These are phyloP conservation scores for Annulohypoxylon moriforme DNA, from an alignment of 495 filamentous ascomycete species.

Conservation along the genomic window DNA sequence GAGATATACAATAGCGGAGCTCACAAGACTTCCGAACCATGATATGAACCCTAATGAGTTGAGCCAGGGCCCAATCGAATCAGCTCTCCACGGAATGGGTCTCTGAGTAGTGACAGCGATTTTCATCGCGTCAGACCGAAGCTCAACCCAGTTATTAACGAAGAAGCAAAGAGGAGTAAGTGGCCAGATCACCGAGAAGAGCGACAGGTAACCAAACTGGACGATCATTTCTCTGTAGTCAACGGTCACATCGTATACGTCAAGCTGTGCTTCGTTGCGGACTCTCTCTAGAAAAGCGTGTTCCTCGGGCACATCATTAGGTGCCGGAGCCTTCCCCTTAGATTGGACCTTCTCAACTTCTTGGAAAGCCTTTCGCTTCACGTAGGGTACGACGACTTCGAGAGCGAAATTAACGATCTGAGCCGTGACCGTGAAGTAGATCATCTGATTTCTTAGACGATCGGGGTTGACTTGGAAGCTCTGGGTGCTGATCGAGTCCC, in stretches of 20 bases:
- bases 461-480: constrained; percentile 86
- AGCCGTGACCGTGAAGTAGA: constrained; percentile 97
- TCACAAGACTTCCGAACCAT: constrained; percentile 91
- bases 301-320: constrained; percentile 75
- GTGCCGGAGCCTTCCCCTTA: constrained; percentile 56
- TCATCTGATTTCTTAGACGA: constrained; percentile 88
- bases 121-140: constrained; percentile 93
- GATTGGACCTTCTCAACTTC: constrained; percentile 79
- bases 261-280: constrained; percentile 85
- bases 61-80: constrained; percentile 96
- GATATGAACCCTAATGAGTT: constrained; percentile 86
- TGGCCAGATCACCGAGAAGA: constrained; percentile 95
- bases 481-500: constrained; percentile 72
- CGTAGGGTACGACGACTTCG: constrained; percentile 86
- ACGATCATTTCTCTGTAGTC: constrained; percentile 96
- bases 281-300: constrained; percentile 80
- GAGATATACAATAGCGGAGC: constrained; percentile 85
- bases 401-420: constrained; percentile 89
- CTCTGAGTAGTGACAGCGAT: constrained; percentile 91
- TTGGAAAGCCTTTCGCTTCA: constrained; percentile 78
- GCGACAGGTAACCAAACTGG: constrained; percentile 91
- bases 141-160: constrained; percentile 96
- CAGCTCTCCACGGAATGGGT: constrained; percentile 85
- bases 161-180: constrained; percentile 89
- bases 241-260: constrained; percentile 84